Evolutionary conservation across 768 basidiomycete species (phyloP).

Genomic region (Omphalotus guepiniiformis): DNA sequence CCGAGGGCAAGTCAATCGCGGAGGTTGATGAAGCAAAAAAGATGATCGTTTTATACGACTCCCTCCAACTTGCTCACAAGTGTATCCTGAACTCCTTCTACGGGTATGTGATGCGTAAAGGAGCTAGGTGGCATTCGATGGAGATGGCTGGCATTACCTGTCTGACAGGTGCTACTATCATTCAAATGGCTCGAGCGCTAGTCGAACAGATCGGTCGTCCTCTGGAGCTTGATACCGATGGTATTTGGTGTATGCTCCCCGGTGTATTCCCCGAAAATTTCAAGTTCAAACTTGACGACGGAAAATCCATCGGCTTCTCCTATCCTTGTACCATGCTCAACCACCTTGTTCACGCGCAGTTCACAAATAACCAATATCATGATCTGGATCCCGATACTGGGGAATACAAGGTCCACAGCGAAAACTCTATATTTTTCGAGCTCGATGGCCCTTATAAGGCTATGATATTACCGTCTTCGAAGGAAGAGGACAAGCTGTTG

Average conservation of each 20-base stretch:
- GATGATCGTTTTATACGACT: constrained; percentile 98
- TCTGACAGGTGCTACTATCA: constrained; percentile 94
- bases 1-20: constrained; percentile 66
- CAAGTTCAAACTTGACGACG: constrained; percentile 84
- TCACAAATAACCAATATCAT: constrained; percentile 98
- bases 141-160: constrained; percentile 99
- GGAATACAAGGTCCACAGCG: constrained; percentile 80
- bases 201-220: constrained; percentile 98
- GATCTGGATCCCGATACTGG: constrained; percentile 83
- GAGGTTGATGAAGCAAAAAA: constrained; percentile 97
- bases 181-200: constrained; percentile 96
- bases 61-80: constrained; percentile 97
- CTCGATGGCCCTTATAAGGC: constrained; percentile 97
- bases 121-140: constrained; percentile 99
- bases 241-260: constrained; percentile 99
- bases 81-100: constrained; percentile 99
- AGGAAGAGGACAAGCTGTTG: constrained; percentile 96
- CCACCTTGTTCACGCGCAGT: constrained; percentile 90
- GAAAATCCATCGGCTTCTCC: constrained; percentile 85
- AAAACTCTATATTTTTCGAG: constrained; percentile 99
- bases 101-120: constrained; percentile 99
- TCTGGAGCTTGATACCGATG: constrained; percentile 96
- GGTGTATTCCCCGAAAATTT: constrained; percentile 98
- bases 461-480: constrained; percentile 98
- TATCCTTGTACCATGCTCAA: constrained; percentile 99